Conservation (phyloP, 176 grass and related monocot genomes). For the Ensete glaucum region DNA sequence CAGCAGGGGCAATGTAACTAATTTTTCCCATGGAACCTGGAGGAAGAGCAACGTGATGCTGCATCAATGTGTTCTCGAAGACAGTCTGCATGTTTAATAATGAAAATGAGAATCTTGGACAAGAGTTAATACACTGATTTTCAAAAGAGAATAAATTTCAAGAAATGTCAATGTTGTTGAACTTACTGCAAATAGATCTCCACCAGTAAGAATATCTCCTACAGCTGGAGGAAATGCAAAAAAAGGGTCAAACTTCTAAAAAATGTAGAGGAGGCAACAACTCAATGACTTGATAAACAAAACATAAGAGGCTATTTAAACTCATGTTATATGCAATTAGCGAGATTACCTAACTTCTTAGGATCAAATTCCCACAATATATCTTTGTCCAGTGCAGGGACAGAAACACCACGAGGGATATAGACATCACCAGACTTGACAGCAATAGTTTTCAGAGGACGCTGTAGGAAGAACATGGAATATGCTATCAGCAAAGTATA, state of each 20-base stretch:
- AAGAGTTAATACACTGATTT: no score
- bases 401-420: conserved; percentile 79
- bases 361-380: conserved; percentile 63
- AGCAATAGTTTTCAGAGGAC: conserved; percentile 80
- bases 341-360: conserved; percentile 43
- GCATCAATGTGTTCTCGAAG: conserved; percentile 65
- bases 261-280: background rate
- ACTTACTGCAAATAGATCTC: conserved; percentile 76
- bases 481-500: background rate
- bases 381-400: conserved; percentile 89
- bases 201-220: conserved; percentile 56
- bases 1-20: conserved; percentile 49
- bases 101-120: conserved; percentile 16
- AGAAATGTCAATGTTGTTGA: no score
- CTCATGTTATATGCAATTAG: background rate
- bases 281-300: background rate
- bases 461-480: conserved; percentile 28
- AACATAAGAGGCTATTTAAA: background rate
- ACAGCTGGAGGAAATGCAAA: conserved; percentile 41
- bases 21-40: conserved; percentile 84
- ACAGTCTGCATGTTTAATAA: conserved; percentile 33
- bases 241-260: background rate
- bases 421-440: conserved; percentile 84
- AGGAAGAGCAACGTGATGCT: conserved; percentile 66
- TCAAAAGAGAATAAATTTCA: background rate